These are phyloP conservation scores for Naganishia vaughanmartiniae DNA, from an alignment of 768 basidiomycete genomes.

Conservation along the genomic window DNA sequence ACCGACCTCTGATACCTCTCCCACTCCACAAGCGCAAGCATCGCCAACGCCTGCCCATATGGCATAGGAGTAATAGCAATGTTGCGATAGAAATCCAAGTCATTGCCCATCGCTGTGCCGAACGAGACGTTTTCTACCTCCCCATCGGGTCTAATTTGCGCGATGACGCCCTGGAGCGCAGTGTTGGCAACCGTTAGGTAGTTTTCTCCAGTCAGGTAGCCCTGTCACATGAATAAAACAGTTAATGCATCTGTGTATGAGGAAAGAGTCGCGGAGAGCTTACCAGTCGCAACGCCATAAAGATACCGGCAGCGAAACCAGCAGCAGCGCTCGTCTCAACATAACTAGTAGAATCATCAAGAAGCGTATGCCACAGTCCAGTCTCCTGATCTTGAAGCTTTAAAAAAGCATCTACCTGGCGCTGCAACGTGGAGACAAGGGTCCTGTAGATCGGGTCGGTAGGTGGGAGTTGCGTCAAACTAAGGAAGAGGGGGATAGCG, in stretches of 20 bases:
- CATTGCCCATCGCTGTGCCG: conserved; percentile 59
- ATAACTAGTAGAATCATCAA: conserved; percentile 59
- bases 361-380: conserved; percentile 61
- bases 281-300: conserved; percentile 33
- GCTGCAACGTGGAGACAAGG: conserved; percentile 54
- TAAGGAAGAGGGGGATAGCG: conserved; percentile 54
- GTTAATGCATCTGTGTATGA: not conserved
- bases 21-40: conserved; percentile 58
- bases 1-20: conserved; percentile 36
- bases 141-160: conserved; percentile 56
- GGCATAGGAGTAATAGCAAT: conserved; percentile 63
- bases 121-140: conserved; percentile 59
- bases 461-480: conserved; percentile 46
- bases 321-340: conserved; percentile 54
- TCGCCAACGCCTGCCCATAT: conserved; percentile 60
- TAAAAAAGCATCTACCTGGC: conserved; percentile 59
- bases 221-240: conserved; percentile 24
- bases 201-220: conserved; percentile 25
- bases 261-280: not conserved
- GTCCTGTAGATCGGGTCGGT: conserved; percentile 56
- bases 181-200: conserved; percentile 34
- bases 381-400: conserved; percentile 55
- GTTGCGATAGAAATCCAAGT: conserved; percentile 58
- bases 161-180: conserved; percentile 50
- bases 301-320: conserved; percentile 46